Conservation (phyloP, 495 filamentous ascomycete genomes). For the Margaritispora aquatica region DNA sequence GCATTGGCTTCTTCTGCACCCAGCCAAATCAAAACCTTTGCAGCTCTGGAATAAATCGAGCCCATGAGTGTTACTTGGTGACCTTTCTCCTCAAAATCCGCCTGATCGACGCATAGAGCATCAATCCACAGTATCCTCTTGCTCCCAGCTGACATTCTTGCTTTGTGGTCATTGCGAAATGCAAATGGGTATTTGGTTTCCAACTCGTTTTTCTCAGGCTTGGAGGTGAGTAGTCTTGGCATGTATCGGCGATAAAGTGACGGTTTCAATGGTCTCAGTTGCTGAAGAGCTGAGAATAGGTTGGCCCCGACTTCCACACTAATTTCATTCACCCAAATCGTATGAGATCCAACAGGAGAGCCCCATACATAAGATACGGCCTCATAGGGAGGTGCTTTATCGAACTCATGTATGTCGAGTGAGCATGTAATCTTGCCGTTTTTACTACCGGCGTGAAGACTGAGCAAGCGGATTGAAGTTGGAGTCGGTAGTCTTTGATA, state of each 20-base stretch:
- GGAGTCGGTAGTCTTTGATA: not conserved
- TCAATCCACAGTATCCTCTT: not conserved
- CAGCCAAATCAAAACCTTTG: not conserved
- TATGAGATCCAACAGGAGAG: not conserved
- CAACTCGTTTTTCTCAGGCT: not conserved
- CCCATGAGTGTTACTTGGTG: not conserved
- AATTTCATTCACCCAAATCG: not conserved
- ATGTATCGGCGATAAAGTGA: not conserved
- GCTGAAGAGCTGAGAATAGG: not conserved
- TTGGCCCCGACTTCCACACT: not conserved
- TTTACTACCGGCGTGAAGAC: not conserved
- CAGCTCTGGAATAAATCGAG: not conserved
- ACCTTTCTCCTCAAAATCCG: not conserved
- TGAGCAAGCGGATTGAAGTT: not conserved
- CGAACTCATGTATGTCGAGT: not conserved
- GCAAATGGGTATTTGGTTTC: not conserved
- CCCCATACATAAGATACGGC: slow-evolving; percentile 3
- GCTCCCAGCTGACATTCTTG: not conserved
- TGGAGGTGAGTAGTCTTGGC: not conserved
- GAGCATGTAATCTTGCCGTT: not conserved
- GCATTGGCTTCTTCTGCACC: not conserved
- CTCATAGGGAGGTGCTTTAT: not conserved
- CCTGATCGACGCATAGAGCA: not conserved
- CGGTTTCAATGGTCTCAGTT: not conserved
- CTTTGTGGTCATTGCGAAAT: not conserved